phyloP scores from a whole-genome alignment of 2,329 filamentous ascomycete species.

The Clonostachys rosea region DNA sequence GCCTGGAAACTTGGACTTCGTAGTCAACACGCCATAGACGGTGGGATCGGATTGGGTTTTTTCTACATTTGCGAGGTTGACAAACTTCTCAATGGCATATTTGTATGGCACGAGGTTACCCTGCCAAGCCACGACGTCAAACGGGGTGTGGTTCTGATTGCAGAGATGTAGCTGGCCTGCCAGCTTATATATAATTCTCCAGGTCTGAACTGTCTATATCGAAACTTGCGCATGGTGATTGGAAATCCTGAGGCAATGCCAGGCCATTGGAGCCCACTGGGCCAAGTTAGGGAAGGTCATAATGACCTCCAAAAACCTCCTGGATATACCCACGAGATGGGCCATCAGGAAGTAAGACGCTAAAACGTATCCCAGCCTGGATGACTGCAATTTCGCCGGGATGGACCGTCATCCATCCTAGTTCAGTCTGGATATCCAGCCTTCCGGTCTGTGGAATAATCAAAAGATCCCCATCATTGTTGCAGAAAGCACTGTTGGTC shows the following conservation, averaged over 20 bases:
- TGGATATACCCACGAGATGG: constrained; percentile 64
- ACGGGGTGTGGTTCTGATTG: constrained; percentile 56
- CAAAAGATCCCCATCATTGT: constrained; percentile 62
- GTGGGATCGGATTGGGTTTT: constrained; percentile 64
- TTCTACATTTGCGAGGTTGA: constrained; percentile 53
- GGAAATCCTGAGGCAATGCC: constrained; percentile 66
- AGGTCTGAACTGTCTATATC: constrained; percentile 28
- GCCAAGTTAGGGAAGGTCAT: constrained; percentile 60
- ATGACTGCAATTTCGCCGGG: constrained; percentile 63
- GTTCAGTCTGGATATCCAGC: constrained; percentile 61
- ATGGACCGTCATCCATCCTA: constrained; percentile 55
- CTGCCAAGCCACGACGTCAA: constrained; percentile 66
- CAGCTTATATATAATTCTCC: constrained; percentile 51
- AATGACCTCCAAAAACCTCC: constrained; percentile 64
- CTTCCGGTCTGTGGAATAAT: constrained; percentile 63
- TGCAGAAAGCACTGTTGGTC: constrained; percentile 68
- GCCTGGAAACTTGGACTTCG: constrained; percentile 45
- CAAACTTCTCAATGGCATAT: constrained; percentile 58
- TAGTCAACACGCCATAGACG: constrained; percentile 62
- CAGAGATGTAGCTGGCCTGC: constrained; percentile 53
- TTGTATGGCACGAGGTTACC: constrained; percentile 66
- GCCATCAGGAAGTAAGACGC: constrained; percentile 49
- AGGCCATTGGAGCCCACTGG: constrained; percentile 64
- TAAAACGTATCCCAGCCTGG: constrained; percentile 57
- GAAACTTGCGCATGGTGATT: constrained; percentile 54